These are phyloP conservation scores for Fusarium nanum DNA, from an alignment of 2,329 filamentous ascomycete species.

Conservation along the genomic window DNA sequence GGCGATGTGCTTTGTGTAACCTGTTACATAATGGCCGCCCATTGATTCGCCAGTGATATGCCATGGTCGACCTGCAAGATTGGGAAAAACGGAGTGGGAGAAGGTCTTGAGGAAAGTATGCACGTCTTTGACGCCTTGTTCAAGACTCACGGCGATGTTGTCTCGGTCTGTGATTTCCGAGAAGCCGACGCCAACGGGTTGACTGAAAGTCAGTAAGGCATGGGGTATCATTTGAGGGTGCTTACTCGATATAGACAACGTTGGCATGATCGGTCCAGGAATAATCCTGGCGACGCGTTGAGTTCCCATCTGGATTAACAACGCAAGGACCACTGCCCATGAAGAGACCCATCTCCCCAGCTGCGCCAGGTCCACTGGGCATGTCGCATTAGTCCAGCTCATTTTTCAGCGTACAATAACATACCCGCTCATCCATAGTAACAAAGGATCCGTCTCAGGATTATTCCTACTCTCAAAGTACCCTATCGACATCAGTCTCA, in stretches of 20 bases:
- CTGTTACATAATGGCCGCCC: constrained; percentile 37
- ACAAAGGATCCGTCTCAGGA: constrained; percentile 25
- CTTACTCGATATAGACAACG: constrained; percentile 31
- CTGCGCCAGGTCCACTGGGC: constrained; percentile 17
- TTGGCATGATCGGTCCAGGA: constrained; percentile 36
- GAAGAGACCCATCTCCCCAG: constrained; percentile 33
- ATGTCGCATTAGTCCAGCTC: neutral
- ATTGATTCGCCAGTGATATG: constrained; percentile 37
- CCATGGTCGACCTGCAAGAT: constrained; percentile 23
- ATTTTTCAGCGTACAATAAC: neutral
- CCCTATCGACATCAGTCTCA: neutral
- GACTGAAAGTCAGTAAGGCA: neutral
- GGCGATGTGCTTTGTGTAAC: constrained; percentile 23
- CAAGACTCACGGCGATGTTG: constrained; percentile 20
- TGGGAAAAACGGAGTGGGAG: constrained; percentile 22
- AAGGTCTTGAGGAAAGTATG: constrained; percentile 20
- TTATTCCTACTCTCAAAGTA: constrained; percentile 32
- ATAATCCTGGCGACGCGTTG: constrained; percentile 20
- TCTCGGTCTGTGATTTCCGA: constrained; percentile 31
- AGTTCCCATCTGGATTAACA: constrained; percentile 29
- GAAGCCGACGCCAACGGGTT: constrained; percentile 34
- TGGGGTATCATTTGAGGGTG: rapidly evolving
- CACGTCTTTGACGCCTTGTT: constrained; percentile 27
- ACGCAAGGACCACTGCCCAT: constrained; percentile 33
- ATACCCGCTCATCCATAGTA: constrained; percentile 40